phyloP scores from a whole-genome alignment of 345 rosid genomes.

The Salix udensis region DNA sequence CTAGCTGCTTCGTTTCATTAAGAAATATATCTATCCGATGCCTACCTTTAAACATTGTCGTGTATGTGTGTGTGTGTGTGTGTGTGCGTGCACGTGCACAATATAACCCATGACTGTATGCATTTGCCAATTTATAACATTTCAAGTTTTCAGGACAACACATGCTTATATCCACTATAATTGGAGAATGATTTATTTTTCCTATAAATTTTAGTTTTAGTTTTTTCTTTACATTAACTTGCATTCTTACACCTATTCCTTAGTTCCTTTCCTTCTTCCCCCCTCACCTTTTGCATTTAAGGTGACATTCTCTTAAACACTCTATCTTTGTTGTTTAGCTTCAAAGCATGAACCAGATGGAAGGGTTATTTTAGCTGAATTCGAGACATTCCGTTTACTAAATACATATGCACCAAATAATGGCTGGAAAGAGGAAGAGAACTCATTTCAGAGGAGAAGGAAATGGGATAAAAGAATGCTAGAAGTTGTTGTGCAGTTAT shows the following conservation, averaged over 20 bases:
- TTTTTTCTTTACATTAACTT: background rate
- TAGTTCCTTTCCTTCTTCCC: background rate
- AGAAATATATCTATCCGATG: no score
- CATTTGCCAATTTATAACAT: background rate
- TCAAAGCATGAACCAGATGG: constrained; percentile 93
- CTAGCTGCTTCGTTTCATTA: background rate
- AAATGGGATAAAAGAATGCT: constrained; percentile 90
- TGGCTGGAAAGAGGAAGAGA: constrained; percentile 98
- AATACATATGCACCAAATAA: constrained; percentile 93
- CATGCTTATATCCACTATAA: background rate
- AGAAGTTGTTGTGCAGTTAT: constrained; percentile 57
- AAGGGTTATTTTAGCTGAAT: constrained; percentile 87
- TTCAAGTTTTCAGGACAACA: background rate
- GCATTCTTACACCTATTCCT: no score
- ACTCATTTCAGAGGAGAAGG: constrained; percentile 83
- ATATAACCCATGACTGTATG: background rate
- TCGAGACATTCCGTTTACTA: constrained; percentile 62
- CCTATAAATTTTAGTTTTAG: background rate
- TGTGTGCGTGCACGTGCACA: no score
- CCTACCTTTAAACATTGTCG: no score
- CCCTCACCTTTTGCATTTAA: background rate
- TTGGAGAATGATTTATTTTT: no score
- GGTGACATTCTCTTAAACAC: constrained; percentile 4
- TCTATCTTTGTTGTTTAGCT: constrained; percentile 38
- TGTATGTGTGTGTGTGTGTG: no score